These are phyloP conservation scores for Collybia nuda DNA, from an alignment of 768 basidiomycete species.

Conservation along the genomic window DNA sequence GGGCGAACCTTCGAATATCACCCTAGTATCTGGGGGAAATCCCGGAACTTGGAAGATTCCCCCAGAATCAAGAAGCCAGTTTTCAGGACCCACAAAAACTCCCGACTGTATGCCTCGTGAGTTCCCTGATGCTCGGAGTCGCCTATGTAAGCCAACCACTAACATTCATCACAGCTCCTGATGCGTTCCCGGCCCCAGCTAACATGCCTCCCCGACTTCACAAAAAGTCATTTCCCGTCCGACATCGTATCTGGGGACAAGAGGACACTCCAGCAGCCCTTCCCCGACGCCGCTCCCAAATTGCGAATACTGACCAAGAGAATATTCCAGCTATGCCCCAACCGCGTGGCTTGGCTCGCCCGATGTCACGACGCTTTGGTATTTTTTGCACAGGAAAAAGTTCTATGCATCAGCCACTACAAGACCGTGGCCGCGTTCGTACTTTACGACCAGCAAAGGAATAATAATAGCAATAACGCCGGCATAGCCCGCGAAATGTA, in stretches of 20 bases:
- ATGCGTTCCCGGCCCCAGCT: slow-evolving; percentile 23
- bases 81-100: background rate
- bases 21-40: background rate
- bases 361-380: slow-evolving; percentile 31
- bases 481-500: too few relatives aligned
- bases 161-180: slow-evolving; percentile 32
- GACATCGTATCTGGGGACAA: slow-evolving; percentile 14
- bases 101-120: slow-evolving; percentile 36
- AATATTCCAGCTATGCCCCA: slow-evolving; percentile 19
- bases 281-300: slow-evolving; percentile 14
- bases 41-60: too few relatives aligned
- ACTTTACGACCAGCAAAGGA: slow-evolving; percentile 10
- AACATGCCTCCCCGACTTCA: background rate
- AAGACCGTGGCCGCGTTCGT: slow-evolving; percentile 6
- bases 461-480: background rate
- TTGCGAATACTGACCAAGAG: slow-evolving; percentile 31
- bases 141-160: slow-evolving; percentile 4
- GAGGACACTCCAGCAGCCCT: slow-evolving; percentile 13
- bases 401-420: slow-evolving; percentile 25
- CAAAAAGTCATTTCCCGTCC: background rate
- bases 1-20: slow-evolving; percentile 8
- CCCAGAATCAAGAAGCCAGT: too few relatives aligned
- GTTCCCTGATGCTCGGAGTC: slow-evolving; percentile 11
- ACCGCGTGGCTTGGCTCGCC: slow-evolving; percentile 18
- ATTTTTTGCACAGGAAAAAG: slow-evolving; percentile 38